Base-by-base conservation (phyloP, 1,139 yeast species). In the Wickerhamomyces sp. region DNA sequence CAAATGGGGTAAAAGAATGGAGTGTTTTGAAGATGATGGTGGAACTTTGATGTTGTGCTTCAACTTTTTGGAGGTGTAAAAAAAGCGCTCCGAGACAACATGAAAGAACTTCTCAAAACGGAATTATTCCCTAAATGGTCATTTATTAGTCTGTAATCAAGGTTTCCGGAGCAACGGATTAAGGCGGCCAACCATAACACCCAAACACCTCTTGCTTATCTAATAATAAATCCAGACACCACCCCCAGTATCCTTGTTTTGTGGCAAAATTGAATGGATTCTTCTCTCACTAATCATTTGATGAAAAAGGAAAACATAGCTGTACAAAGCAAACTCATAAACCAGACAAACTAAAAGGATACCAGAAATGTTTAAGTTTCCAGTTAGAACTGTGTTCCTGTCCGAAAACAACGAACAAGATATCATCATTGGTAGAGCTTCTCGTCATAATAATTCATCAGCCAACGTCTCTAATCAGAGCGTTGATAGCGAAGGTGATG, bases 341-440 rank as follows among this genome's bases (percentile, higher is more conserved):
- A 29, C 10, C 13, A 10, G 10, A 29, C 31, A 29, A 3, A 11
- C 13, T 29, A 29, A 29, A 29, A 10, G 10, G 31, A 29, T 29
- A 29, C 11, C 13, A 29, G 13, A 29, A 29, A 29, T 29, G 31
- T 29, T 29, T 6, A 29, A 29, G 7, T 29, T 29, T 11, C 31
- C 31, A 10, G 31, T 29, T 29, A 29, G 31, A 29, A 29, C 10
- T 18, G 23, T 18, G 3, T 18, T 18, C 23, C 23, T 18, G 23
- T 18, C 23, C 23, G 23, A 18, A 18, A 18, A 18, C 4, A 18
- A 33, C 8, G 36, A 34, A 8, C 36, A 34, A 18, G 9, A 9
- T 26, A 10, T 39, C 6, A 30, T 35, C 18, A 44, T 48, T 31
- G 51, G 51, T 4, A 34, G 51, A 10, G 49, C 50, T 7, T 42